Conservation (phyloP, 2,329 filamentous ascomycete genomes). For the Knoxdaviesia capensis region DNA sequence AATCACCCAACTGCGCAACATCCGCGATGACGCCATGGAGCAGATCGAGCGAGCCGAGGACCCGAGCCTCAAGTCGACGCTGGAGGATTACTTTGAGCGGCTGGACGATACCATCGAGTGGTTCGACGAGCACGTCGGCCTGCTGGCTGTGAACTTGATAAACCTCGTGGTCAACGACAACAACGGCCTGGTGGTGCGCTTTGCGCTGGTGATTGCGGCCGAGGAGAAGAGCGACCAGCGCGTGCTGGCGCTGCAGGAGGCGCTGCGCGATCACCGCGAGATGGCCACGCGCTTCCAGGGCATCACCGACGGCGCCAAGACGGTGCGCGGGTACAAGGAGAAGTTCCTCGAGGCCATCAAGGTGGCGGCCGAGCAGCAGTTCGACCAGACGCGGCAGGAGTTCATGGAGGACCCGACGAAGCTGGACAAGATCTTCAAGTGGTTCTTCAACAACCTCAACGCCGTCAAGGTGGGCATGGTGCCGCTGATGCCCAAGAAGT, state of each 20-base stretch:
- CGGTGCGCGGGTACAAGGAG: conserved; percentile 87
- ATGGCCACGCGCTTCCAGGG: conserved; percentile 86
- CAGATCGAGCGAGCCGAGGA: conserved; percentile 71
- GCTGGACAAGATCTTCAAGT: conserved; percentile 74
- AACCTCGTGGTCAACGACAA: conserved; percentile 73
- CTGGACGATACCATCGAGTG: conserved; percentile 76
- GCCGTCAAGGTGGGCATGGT: conserved; percentile 88
- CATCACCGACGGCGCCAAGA: conserved; percentile 83
- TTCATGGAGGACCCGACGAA: conserved; percentile 70
- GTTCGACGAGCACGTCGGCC: conserved; percentile 89
- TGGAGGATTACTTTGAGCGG: conserved; percentile 76
- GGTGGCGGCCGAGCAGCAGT: conserved; percentile 51
- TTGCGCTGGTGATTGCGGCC: conserved; percentile 82
- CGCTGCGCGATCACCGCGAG: conserved; percentile 87
- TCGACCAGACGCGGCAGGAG: conserved; percentile 47
- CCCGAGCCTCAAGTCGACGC: conserved; percentile 52
- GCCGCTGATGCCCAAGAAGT: conserved; percentile 81
- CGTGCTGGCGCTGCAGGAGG: conserved; percentile 78
- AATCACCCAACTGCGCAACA: conserved; percentile 77
- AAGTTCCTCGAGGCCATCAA: conserved; percentile 75
- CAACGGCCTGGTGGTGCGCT: conserved; percentile 69
- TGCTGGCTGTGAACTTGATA: conserved; percentile 77
- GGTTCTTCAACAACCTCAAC: conserved; percentile 97
- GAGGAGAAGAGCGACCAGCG: conserved; percentile 94
- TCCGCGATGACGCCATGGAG: conserved; percentile 89